phyloP scores from a whole-genome alignment of 192 early-diverging fungal genomes.

The Rhizophagus clarus region DNA sequence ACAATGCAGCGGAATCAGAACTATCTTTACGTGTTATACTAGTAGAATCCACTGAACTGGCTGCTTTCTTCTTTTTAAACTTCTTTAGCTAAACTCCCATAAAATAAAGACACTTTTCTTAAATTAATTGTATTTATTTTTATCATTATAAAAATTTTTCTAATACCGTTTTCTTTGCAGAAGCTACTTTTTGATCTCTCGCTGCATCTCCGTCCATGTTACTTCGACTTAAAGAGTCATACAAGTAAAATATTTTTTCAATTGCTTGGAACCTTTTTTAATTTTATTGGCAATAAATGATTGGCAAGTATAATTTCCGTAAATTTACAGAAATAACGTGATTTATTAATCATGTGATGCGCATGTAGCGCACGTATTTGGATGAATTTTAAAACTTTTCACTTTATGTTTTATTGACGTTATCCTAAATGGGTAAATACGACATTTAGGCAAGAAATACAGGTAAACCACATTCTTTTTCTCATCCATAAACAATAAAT shows the following conservation, averaged over 20 bases:
- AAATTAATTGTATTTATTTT: too few relatives aligned
- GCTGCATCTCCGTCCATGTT: slow-evolving; percentile 9
- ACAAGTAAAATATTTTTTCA: too few relatives aligned
- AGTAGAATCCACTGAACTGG: not conserved
- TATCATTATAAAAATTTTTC: not conserved
- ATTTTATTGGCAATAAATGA: too few relatives aligned
- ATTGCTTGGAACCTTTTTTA: too few relatives aligned
- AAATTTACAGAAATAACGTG: too few relatives aligned
- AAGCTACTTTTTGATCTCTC: slow-evolving; percentile 19
- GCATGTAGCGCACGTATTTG: too few relatives aligned
- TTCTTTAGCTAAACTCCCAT: slow-evolving; percentile 13
- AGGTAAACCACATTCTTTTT: not conserved
- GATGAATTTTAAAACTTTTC: too few relatives aligned
- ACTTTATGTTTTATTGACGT: not conserved
- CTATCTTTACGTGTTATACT: slow-evolving; percentile 3
- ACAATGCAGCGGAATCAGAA: not conserved
- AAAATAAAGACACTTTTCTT: not conserved
- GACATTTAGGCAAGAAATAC: not conserved
- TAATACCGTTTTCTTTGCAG: slow-evolving; percentile 29
- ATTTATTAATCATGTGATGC: too few relatives aligned
- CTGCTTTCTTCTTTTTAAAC: slow-evolving; percentile 31
- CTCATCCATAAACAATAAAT: not conserved
- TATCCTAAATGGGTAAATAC: not conserved
- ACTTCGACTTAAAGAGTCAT: not conserved
- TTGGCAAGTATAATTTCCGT: too few relatives aligned